Evolutionary conservation across 805 yeast genomes (phyloP), one percentile per base, ranked within the genome.

Genomic region (Teunomyces panamensis): DNA sequence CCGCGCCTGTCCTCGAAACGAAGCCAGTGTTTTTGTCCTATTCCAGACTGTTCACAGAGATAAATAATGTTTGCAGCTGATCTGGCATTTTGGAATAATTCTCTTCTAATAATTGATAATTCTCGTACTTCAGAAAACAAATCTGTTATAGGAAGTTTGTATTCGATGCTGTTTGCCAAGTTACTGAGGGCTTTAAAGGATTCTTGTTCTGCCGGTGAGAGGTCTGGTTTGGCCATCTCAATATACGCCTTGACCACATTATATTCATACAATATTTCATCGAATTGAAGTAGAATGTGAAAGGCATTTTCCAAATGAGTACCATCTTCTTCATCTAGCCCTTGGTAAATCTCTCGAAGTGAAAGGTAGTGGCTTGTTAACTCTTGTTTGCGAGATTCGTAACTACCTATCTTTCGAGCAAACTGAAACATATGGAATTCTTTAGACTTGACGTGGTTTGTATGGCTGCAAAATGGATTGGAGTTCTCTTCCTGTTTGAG

Each of bases 51-150:
- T 37, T 49, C 54, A 13, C 44, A 37, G 17, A 49, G 57, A 24
- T 51, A 46, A n/a, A 59, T 56, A 5, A 67, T 50, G 44, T 56
- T 58, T 2, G 67, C 71, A 4, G 67, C 72, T 45, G 65, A 69
- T 16, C 52, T 48, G 7, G 72, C 70, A 43, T 60, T 67, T 32
- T 65, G 69, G 35, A 47, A 49, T 13, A 63, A 51, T 36, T 60
- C 62, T 14, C 69, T 55, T 43, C 72, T 55, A 24, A 65, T 49
- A n/a, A 60, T 61, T 5, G 65, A 58, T 37, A 68, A 51, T 17
- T 47, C 57, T 7, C 59, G 65, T 8, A 55, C 51, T 33, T 39
- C 53, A 9, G 51, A 52, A 35, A 51, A 47, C 29, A 67, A 47
- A n/a, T 56, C 57, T 3, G 59, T 56, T 9, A 63, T 45, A 16